A percentile compares a stretch with the other conserved stretches of the same genome.
Conservation (phyloP, 2,329 filamentous ascomycete genomes). For the Pseudogymnoascus sp. region DNA sequence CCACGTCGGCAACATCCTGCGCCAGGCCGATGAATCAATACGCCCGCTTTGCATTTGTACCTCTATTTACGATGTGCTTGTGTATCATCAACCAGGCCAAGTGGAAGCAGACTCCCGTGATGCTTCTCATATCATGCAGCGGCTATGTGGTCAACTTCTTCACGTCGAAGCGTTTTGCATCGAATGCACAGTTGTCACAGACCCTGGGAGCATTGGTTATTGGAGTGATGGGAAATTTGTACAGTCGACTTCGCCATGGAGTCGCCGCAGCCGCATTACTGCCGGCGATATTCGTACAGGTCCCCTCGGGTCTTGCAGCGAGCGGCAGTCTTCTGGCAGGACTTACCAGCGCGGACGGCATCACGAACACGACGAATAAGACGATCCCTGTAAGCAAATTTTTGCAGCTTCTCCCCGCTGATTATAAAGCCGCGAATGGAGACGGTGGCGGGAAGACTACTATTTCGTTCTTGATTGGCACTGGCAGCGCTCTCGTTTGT, state of each 20-base stretch:
- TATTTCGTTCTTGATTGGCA: conserved; percentile 3
- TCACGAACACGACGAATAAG: conserved; percentile 35
- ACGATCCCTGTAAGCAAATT: conserved; percentile 7
- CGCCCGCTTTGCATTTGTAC: conserved; percentile 65
- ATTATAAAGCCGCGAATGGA: background rate
- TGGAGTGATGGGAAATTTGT: conserved; percentile 70
- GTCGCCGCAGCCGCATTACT: conserved; percentile 80
- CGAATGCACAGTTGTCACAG: conserved; percentile 69
- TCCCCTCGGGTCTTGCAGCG: conserved; percentile 57
- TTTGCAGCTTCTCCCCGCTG: conserved; percentile 1
- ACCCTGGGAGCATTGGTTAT: conserved; percentile 71
- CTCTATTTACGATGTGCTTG: conserved; percentile 65
- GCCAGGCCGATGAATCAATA: conserved; percentile 42
- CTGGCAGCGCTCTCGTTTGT: conserved; percentile 17
- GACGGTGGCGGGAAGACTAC: conserved; percentile 1
- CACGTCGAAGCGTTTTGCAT: conserved; percentile 56
- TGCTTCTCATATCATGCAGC: conserved; percentile 65
- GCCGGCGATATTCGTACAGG: conserved; percentile 74
- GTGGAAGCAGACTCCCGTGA: conserved; percentile 72
- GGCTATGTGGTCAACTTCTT: conserved; percentile 76
- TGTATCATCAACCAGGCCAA: conserved; percentile 75
- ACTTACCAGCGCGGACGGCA: conserved; percentile 49
- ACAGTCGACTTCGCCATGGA: conserved; percentile 54
- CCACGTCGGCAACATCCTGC: conserved; percentile 42
- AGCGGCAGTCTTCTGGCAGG: conserved; percentile 54